A percentile compares a stretch with the other conserved stretches of the same genome.
These are phyloP conservation scores for Saturnispora sekii DNA, from an alignment of 805 yeast species.

Conservation along the genomic window DNA sequence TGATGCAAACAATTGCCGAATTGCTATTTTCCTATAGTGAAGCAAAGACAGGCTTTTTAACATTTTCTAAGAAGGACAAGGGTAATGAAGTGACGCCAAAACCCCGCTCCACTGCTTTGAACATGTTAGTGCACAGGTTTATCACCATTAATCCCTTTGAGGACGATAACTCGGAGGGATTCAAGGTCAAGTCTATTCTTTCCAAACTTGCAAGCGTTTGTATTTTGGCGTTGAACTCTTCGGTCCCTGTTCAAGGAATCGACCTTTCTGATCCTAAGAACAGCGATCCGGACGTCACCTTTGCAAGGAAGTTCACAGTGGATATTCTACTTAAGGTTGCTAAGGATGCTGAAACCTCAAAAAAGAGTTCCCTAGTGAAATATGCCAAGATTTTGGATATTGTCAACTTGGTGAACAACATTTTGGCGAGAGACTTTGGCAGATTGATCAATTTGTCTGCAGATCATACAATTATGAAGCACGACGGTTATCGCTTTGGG, in stretches of 20 bases:
- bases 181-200: conserved; percentile 44
- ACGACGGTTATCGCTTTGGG: conserved; percentile 56
- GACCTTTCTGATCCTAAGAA: conserved; percentile 36
- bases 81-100: conserved; percentile 32
- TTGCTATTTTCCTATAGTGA: conserved; percentile 68
- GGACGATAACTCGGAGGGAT: conserved; percentile 26
- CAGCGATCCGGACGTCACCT: conserved; percentile 60
- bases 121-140: conserved; percentile 67
- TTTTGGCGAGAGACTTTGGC: conserved; percentile 35
- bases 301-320: conserved; percentile 62
- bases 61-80: conserved; percentile 53
- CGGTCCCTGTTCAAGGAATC: conserved; percentile 41
- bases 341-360: conserved; percentile 37
- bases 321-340: conserved; percentile 59
- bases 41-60: conserved; percentile 72
- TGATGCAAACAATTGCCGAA: conserved; percentile 61
- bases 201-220: conserved; percentile 54
- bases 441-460: conserved; percentile 27
- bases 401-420: conserved; percentile 36
- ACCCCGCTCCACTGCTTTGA: conserved; percentile 70
- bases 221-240: conserved; percentile 53
- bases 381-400: conserved; percentile 48
- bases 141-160: conserved; percentile 43
- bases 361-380: conserved; percentile 31
- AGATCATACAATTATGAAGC: conserved; percentile 38